phyloP scores from a whole-genome alignment of 352 stramenopile species.

The Globisporangium solare region DNA sequence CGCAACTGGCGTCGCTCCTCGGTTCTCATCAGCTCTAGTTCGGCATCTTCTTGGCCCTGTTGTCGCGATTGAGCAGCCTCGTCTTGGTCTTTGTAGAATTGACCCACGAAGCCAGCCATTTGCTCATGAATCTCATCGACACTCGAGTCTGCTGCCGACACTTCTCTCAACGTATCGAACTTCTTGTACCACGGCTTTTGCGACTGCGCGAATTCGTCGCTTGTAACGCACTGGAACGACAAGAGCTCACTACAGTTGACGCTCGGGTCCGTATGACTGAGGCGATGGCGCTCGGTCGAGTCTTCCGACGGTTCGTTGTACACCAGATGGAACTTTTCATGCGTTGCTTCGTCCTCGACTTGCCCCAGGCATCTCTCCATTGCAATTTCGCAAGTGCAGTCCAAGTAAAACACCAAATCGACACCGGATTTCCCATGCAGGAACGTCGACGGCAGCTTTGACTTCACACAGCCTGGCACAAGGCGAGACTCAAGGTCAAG shows the following conservation, averaged over 20 bases:
- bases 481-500: constrained; percentile 56
- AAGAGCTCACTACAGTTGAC: constrained; percentile 43
- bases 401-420: constrained; percentile 67
- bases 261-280: constrained; percentile 46
- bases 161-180: constrained; percentile 43
- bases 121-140: constrained; percentile 27
- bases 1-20: constrained; percentile 37
- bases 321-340: constrained; percentile 42
- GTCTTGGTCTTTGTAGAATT: constrained; percentile 21
- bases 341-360: constrained; percentile 43
- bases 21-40: constrained; percentile 22
- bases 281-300: constrained; percentile 42
- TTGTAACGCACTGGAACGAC: constrained; percentile 42
- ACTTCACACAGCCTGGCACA: constrained; percentile 32
- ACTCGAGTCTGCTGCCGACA: constrained; percentile 16
- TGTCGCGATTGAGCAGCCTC: constrained; percentile 13
- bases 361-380: constrained; percentile 61
- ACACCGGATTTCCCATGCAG: constrained; percentile 64
- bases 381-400: constrained; percentile 25
- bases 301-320: constrained; percentile 39
- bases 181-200: constrained; percentile 41
- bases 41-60: constrained; percentile 22
- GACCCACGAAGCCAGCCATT: constrained; percentile 31
- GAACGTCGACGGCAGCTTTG: constrained; percentile 33
- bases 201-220: constrained; percentile 16